Conservation (phyloP, 768 basidiomycete species). For the Candolleomyces aberdarensis region DNA sequence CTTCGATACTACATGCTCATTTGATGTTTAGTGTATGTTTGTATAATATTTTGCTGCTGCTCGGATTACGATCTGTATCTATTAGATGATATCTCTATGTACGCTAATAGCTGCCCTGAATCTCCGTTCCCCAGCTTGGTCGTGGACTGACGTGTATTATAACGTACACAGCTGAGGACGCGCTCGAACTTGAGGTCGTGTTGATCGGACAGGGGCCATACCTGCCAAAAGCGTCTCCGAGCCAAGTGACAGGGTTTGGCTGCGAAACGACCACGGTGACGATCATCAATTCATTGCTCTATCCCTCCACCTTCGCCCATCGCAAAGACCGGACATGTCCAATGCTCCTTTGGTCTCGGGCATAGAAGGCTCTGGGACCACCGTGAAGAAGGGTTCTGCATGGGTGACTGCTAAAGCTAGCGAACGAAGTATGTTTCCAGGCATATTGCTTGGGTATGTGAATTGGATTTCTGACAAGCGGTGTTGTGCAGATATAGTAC, state of each 20-base stretch:
- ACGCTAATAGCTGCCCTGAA: conserved; percentile 5
- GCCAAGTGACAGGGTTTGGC: not conserved
- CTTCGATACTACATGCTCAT: not conserved
- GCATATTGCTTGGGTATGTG: not conserved
- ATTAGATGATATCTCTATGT: conserved; percentile 28
- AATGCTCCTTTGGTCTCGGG: conserved; percentile 23
- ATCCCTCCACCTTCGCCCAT: not conserved
- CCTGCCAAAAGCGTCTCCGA: not conserved
- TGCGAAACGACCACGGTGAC: not conserved
- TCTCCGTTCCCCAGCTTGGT: not conserved
- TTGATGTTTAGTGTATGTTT: not conserved
- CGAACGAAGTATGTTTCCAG: conserved; percentile 46
- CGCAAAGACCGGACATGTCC: conserved; percentile 21
- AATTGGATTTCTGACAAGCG: conserved; percentile 1
- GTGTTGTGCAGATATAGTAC: conserved; percentile 40
- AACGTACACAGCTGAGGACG: not conserved
- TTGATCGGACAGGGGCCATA: not conserved
- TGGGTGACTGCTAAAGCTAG: conserved; percentile 41
- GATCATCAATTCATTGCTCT: not conserved
- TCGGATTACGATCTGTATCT: not conserved
- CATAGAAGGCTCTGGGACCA: conserved; percentile 30
- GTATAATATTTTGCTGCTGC: not conserved
- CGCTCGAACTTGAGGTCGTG: too few species aligned
- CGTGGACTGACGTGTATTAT: not conserved
- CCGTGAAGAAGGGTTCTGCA: conserved; percentile 35